Evolutionary conservation across 2,329 filamentous ascomycete species (phyloP), one percentile per base, ranked within the genome.

Genomic region (Fusarium domesticum): DNA sequence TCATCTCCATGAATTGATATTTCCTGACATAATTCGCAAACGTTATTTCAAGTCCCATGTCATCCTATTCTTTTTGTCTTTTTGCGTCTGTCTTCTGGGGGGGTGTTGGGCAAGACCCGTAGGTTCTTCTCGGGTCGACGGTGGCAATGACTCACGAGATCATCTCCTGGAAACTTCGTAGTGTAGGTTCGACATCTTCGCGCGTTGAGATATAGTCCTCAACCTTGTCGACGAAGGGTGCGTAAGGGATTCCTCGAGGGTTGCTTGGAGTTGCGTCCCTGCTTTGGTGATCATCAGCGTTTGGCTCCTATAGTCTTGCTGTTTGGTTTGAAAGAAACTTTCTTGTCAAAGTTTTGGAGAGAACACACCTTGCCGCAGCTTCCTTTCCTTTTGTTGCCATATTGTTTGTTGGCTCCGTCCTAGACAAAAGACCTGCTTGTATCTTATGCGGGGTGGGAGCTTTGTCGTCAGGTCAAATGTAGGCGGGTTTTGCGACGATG

Each of bases 1-100:
- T 97, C 65, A 86, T 76, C 72, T 97, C 90, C 93, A 98, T 98
- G 72, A 97, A 98, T 69, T 97, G 93, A 74, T 98, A 98, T 78
- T 98, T 98, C 59, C 90, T 95, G 64, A 66, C n/a, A n/a, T 64
- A 69, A 11, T 46, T 43, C 33, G 34, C 28, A 36, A 35, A 35
- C 37, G 53, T 59, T 47, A 60, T 50, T 39, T 40, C 45, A 44
- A 43, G 42, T 46, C 44, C 41, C 30, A 28, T 11, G 7, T 10
- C 14, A 3, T 8, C 6, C 20, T 12, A 8, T 8, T 28, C 23
- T 28, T 28, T 12, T 8, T 10, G 10, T 28, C 23, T 12, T 28
- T 28, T 12, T n/a, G n/a, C 23, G 7, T 28, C 31, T 12, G 30
- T 33, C 31, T 15, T 18, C 8, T 6, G 6, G n/a, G n/a, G n/a